Evolutionary conservation across 2,329 filamentous ascomycete genomes (phyloP).

Genomic region (Colletotrichum tropicicola): DNA sequence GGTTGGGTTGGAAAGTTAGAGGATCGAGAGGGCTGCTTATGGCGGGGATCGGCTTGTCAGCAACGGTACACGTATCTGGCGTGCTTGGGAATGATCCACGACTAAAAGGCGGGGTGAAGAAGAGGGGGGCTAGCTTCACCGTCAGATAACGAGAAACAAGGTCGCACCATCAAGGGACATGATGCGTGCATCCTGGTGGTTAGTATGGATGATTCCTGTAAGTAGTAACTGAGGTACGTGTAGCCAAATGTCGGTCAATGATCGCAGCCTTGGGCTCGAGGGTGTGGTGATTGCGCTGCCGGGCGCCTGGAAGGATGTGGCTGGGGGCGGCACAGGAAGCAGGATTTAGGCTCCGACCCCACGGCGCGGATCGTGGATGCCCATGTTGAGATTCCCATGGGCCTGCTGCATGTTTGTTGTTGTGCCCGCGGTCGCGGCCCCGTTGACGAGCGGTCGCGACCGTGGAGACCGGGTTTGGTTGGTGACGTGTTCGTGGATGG

Average conservation of each 20-base stretch:
- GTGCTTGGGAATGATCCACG: neutral
- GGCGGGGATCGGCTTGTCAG: conserved; percentile 20
- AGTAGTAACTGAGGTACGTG: neutral
- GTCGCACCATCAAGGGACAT: neutral
- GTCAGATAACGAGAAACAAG: conserved; percentile 2
- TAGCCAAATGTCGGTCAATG: conserved; percentile 8
- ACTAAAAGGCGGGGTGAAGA: neutral
- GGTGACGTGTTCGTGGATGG: neutral
- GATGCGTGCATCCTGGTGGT: conserved; percentile 1
- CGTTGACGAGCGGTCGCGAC: neutral
- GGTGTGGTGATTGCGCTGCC: neutral
- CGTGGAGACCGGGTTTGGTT: neutral
- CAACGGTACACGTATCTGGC: conserved; percentile 6
- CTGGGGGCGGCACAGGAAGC: conserved; percentile 20
- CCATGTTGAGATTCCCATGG: neutral
- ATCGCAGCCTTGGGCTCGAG: neutral
- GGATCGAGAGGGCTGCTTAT: neutral
- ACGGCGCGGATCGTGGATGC: conserved; percentile 1
- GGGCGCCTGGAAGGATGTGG: conserved; percentile 25
- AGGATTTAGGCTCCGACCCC: conserved; percentile 28
- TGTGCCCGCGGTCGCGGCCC: neutral
- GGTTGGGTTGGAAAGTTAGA: neutral
- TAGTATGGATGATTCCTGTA: neutral
- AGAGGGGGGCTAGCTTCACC: neutral
- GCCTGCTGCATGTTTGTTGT: neutral